Conservation (phyloP, 2,329 filamentous ascomycete genomes). For the Xylaria sp. region DNA sequence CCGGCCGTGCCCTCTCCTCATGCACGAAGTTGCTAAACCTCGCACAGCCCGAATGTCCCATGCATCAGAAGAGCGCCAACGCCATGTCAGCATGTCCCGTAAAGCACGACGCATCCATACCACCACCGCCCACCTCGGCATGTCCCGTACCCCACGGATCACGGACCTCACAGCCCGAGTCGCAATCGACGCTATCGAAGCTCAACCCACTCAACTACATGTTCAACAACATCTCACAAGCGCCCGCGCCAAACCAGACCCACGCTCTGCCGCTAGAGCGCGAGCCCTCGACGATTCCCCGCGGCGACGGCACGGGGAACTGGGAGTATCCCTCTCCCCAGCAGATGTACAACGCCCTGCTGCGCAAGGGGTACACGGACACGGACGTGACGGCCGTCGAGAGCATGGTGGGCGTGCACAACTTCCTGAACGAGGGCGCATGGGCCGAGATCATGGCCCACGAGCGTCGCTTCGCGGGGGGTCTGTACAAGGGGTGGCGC, state of each 20-base stretch:
- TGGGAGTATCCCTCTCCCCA: constrained; percentile 99
- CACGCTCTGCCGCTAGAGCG: constrained; percentile 80
- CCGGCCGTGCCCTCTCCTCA: neutral
- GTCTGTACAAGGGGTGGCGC: constrained; percentile 76
- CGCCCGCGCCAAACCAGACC: constrained; percentile 76
- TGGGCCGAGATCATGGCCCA: constrained; percentile 95
- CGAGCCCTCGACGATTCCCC: constrained; percentile 90
- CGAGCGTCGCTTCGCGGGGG: constrained; percentile 85
- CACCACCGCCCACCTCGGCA: constrained; percentile 35
- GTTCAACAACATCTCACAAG: constrained; percentile 87
- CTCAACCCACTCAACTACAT: constrained; percentile 89
- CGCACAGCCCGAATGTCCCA: constrained; percentile 63
- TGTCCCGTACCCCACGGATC: constrained; percentile 60
- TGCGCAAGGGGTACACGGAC: constrained; percentile 95
- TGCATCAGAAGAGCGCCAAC: constrained; percentile 62
- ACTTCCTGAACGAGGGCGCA: constrained; percentile 96
- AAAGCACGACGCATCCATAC: constrained; percentile 40
- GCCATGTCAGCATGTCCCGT: constrained; percentile 54
- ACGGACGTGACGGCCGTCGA: constrained; percentile 94
- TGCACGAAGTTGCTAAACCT: constrained; percentile 39
- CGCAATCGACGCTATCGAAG: constrained; percentile 63
- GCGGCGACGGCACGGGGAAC: constrained; percentile 77
- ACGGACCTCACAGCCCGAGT: constrained; percentile 44
- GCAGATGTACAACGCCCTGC: constrained; percentile 99
- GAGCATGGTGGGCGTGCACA: constrained; percentile 97